These are phyloP conservation scores for Globisporangium uncinulatum DNA, from an alignment of 352 stramenopile species.

Conservation along the genomic window DNA sequence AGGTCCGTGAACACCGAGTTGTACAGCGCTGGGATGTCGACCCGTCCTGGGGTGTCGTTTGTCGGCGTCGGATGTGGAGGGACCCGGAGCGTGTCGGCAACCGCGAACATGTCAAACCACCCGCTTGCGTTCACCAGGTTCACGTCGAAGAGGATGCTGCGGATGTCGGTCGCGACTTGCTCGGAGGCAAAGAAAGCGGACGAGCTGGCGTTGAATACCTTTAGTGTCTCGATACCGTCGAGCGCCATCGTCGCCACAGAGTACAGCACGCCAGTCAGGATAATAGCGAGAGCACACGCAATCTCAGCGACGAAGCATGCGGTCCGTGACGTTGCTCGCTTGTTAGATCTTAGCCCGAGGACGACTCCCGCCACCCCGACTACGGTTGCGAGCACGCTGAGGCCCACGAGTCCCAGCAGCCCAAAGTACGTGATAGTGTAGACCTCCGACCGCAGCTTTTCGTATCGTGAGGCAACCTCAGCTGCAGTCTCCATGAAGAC, in stretches of 20 bases:
- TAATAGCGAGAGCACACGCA: constrained; percentile 29
- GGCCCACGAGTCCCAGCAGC: constrained; percentile 23
- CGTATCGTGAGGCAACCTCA: constrained; percentile 19
- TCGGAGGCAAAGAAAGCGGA: constrained; percentile 20
- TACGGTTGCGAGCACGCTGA: constrained; percentile 22
- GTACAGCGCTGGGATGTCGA: constrained; percentile 46
- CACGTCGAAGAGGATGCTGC: constrained; percentile 33
- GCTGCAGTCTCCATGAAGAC: constrained; percentile 10
- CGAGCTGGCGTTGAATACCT: constrained; percentile 31
- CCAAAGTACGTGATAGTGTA: constrained; percentile 23
- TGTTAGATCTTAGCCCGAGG: constrained; percentile 35
- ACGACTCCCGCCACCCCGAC: constrained; percentile 24
- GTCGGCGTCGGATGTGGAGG: constrained; percentile 48
- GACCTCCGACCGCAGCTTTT: constrained; percentile 23
- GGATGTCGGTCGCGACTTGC: constrained; percentile 17
- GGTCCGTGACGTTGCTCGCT: constrained; percentile 21
- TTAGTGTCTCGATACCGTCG: constrained; percentile 40
- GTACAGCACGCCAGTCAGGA: constrained; percentile 48
- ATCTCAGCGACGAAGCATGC: constrained; percentile 47
- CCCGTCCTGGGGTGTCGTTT: constrained; percentile 25
- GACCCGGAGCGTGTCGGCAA: constrained; percentile 54
- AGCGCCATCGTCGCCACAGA: constrained; percentile 34
- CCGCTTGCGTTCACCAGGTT: constrained; percentile 33
- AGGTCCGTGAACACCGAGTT: constrained; percentile 28
- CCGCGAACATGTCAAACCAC: constrained; percentile 34